Evolutionary conservation across 208 protist species (phyloP).

Genomic region (Acanthamoeba quina): DNA sequence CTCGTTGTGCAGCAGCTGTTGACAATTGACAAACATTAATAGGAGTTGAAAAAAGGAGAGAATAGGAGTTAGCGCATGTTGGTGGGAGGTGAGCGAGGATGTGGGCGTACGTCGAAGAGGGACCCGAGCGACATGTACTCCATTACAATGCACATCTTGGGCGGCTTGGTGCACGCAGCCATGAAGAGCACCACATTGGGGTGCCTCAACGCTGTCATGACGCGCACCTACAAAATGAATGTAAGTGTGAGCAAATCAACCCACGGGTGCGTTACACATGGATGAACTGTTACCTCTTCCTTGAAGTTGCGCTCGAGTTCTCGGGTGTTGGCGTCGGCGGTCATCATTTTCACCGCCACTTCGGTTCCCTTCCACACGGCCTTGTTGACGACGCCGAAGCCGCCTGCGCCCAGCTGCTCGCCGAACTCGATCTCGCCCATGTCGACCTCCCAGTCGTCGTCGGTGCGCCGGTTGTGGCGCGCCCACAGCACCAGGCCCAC

Average conservation of each 20-base stretch:
- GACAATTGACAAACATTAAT: background rate
- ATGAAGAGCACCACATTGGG: slow-evolving; percentile 68
- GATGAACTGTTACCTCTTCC: background rate
- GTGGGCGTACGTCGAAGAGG: background rate
- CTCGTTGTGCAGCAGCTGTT: slow-evolving; percentile 54
- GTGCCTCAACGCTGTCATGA: slow-evolving; percentile 53
- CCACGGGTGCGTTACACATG: background rate
- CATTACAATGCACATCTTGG: slow-evolving; percentile 69
- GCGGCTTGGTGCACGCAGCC: slow-evolving; percentile 56
- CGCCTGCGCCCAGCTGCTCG: slow-evolving; percentile 59
- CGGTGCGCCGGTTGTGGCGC: background rate
- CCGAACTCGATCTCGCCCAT: slow-evolving; percentile 58
- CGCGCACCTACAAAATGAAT: background rate
- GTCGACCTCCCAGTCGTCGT: slow-evolving; percentile 66
- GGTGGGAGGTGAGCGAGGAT: too few species aligned
- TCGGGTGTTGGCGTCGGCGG: background rate
- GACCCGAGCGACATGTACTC: slow-evolving; percentile 63
- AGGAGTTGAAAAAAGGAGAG: background rate
- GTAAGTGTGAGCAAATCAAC: background rate
- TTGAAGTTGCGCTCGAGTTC: slow-evolving; percentile 16
- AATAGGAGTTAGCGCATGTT: background rate
- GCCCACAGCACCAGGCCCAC: background rate
- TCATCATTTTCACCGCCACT: slow-evolving; percentile 59
- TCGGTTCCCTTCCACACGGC: slow-evolving; percentile 71
- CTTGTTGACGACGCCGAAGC: slow-evolving; percentile 19